phyloP scores from a whole-genome alignment of 2,329 filamentous ascomycete species.

The Alternaria infectoria region DNA sequence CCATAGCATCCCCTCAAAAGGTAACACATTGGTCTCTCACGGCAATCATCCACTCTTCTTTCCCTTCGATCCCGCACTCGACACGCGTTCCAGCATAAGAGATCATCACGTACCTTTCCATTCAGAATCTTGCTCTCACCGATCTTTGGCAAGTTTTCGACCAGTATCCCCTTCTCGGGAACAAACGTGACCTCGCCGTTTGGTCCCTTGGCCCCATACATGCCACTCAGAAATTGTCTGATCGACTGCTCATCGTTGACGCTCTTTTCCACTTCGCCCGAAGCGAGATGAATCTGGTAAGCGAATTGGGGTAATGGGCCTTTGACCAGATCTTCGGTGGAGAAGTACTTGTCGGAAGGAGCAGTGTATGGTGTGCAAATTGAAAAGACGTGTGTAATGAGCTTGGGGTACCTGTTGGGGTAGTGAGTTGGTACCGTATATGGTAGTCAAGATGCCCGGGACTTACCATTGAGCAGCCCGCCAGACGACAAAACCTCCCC shows the following conservation, averaged over 20 bases:
- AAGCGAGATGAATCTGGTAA: slow-evolving; percentile 84
- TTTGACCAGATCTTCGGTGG: slow-evolving; percentile 66
- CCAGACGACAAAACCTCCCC: slow-evolving; percentile 80
- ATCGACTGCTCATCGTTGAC: slow-evolving; percentile 66
- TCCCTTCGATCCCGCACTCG: background rate
- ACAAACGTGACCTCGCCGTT: slow-evolving; percentile 65
- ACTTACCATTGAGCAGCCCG: slow-evolving; percentile 69
- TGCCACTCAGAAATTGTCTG: slow-evolving; percentile 70
- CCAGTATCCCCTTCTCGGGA: slow-evolving; percentile 65
- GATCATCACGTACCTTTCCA: slow-evolving; percentile 58
- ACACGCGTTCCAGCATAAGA: slow-evolving; percentile 8
- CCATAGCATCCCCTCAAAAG: background rate
- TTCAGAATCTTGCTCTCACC: slow-evolving; percentile 65
- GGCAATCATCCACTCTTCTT: background rate
- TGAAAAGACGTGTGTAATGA: slow-evolving; percentile 77
- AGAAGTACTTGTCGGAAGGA: slow-evolving; percentile 60
- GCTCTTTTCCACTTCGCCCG: slow-evolving; percentile 60
- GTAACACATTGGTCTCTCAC: background rate
- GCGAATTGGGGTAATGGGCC: slow-evolving; percentile 70
- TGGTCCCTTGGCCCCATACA: slow-evolving; percentile 71
- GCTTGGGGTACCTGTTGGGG: slow-evolving; percentile 56
- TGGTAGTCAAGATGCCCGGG: background rate
- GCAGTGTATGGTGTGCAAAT: slow-evolving; percentile 75
- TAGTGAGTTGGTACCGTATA: background rate
- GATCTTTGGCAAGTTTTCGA: slow-evolving; percentile 68